Base-by-base conservation (phyloP, 2,329 filamentous ascomycete species). In the Monosporascus cannonballus region DNA sequence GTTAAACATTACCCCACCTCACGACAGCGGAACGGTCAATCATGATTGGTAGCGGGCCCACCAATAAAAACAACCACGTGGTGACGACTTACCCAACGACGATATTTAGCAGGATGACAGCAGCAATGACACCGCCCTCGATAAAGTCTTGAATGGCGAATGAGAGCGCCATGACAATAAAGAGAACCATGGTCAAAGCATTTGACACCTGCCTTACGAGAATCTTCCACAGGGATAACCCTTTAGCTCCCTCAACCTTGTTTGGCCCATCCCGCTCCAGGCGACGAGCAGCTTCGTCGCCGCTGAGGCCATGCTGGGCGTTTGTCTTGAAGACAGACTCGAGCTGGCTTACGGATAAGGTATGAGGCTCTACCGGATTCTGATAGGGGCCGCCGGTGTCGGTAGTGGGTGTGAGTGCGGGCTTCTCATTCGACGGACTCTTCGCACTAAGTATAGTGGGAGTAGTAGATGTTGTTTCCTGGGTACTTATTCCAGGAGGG, bases 181-280 rank as follows among this genome's bases (percentile, higher is more conserved):
- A 76, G 61, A 91, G 83, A 57, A 89, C 84, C 67, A 87, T 76
- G 58, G 86, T 90, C 71, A 90, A 75, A 73, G 85, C 87, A 73
- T 90, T 90, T 59, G 86, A 87, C 61, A 89, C 80, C 74, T 90
- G 86, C 66, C 85, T 86, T 72, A 90, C 71, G 73, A 90, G 79
- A 73, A 90, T 87, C 73, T 86, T 81, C 82, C 85, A 88, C 71
- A 86, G 65, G 70, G 86, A 89, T 73, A 86, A 72, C 70, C 84
- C 83, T 72, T 85, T 83, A 75, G 84, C 81, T 71, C 83, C 81
- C 71, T 86, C 81, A 74, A 90, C 81, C 67, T 79, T 79, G 74
- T 90, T 90, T 61, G 80, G 78, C 61, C 86, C 87, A 79, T 88
- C 75, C 66, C 78, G 76, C 69, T 72, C 71, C 64, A 89, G 77